Percentiles rank a stretch among this genome's conserved stretches.
phyloP scores from a whole-genome alignment of 2,329 filamentous ascomycete species.

The Verticillium albo-atrum region DNA sequence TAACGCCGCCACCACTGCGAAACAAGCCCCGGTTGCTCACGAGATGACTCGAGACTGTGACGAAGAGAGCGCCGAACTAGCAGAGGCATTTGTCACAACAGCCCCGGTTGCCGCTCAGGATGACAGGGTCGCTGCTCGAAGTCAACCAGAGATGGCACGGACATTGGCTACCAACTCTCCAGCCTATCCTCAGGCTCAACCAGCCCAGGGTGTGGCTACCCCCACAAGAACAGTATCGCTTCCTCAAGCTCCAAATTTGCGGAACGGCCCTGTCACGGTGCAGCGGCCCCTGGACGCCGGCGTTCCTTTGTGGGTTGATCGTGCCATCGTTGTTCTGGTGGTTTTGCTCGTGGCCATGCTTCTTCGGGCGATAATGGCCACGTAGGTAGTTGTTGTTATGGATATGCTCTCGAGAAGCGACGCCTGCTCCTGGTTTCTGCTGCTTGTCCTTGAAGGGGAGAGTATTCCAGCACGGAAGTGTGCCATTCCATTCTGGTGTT shows the following conservation, averaged over 20 bases:
- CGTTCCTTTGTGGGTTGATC: constrained; percentile 73
- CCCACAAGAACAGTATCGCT: constrained; percentile 23
- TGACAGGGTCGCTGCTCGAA: constrained; percentile 10
- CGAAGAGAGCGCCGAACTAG: constrained; percentile 42
- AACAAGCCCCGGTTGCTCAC: not conserved
- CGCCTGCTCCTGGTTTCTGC: not conserved
- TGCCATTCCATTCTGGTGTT: not conserved
- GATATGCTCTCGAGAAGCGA: not conserved
- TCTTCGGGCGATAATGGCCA: constrained; percentile 43
- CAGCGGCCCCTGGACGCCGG: constrained; percentile 33
- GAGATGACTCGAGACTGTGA: constrained; percentile 20
- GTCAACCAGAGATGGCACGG: constrained; percentile 5
- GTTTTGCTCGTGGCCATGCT: constrained; percentile 69
- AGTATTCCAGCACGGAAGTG: not conserved
- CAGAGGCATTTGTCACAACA: constrained; percentile 57
- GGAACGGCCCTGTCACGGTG: constrained; percentile 15
- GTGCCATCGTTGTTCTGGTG: constrained; percentile 69
- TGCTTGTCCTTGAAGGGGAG: not conserved
- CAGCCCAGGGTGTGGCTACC: constrained; percentile 18
- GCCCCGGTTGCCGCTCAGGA: constrained; percentile 17
- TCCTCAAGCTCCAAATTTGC: constrained; percentile 11
- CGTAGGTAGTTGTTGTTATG: constrained; percentile 5
- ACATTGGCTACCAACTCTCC: constrained; percentile 10
- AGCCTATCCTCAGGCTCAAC: constrained; percentile 16
- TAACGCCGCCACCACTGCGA: not conserved